Conservation (phyloP, 306 rosid species). For the Rubus parviflorus region DNA sequence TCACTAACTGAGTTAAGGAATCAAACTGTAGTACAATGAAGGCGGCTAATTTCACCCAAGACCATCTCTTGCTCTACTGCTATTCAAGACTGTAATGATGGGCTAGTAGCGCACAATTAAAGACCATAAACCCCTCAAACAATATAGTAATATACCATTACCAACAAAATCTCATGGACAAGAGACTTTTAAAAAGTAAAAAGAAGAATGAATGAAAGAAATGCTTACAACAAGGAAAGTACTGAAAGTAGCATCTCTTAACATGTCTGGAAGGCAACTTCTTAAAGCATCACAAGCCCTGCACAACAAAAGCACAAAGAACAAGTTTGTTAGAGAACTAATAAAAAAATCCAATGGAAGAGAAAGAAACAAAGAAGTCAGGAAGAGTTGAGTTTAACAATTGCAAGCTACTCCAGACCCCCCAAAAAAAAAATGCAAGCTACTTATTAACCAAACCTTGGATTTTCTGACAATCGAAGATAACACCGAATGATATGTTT, state of each 20-base stretch:
- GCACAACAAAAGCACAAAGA: conserved; percentile 17
- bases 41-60: background rate
- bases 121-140: background rate
- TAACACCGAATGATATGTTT: conserved; percentile 73
- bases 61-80: too few relatives aligned
- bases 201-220: background rate
- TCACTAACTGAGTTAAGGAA: too few relatives aligned
- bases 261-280: conserved; percentile 69
- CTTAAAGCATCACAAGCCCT: conserved; percentile 77
- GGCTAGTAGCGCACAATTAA: background rate
- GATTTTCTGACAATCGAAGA: conserved; percentile 69
- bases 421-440: too few relatives aligned
- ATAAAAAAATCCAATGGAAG: background rate
- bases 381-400: background rate
- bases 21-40: too few relatives aligned
- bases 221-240: conserved; percentile 61
- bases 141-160: background rate
- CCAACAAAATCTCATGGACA: background rate
- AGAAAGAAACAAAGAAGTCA: background rate
- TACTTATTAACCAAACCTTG: conserved; percentile 39
- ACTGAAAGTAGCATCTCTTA: conserved; percentile 61
- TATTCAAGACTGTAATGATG: background rate
- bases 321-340: background rate
- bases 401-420: too few relatives aligned
- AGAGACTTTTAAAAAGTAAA: background rate